phyloP scores from a whole-genome alignment of 75 land plant genomes.

The Sequoiadendron giganteum region DNA sequence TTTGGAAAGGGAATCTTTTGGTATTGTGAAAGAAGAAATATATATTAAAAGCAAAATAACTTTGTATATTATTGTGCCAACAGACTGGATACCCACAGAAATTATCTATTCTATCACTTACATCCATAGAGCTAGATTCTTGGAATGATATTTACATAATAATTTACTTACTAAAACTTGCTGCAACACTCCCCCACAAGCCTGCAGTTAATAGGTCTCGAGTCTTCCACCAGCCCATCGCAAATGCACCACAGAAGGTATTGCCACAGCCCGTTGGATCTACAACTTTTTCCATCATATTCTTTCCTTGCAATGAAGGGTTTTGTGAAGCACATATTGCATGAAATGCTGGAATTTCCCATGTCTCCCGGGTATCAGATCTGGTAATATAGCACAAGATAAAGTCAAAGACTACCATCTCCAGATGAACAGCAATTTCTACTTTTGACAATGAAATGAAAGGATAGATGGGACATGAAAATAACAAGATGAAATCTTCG shows the following conservation, averaged over 20 bases:
- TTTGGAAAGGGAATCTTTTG: neutral
- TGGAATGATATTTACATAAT: neutral
- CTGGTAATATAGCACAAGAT: conserved; percentile 16
- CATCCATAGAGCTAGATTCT: neutral
- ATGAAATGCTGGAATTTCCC: conserved; percentile 56
- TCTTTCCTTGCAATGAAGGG: conserved; percentile 6
- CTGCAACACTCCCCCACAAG: conserved; percentile 47
- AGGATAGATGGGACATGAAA: neutral
- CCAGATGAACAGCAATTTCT: neutral
- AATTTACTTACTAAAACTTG: conserved; percentile 46
- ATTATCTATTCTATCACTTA: neutral
- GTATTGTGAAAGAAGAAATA: neutral
- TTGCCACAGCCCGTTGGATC: conserved; percentile 62
- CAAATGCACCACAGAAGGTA: conserved; percentile 55
- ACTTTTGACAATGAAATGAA: neutral
- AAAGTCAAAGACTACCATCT: neutral
- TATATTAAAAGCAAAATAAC: too few relatives aligned
- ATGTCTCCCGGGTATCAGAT: conserved; percentile 47
- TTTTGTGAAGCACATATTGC: conserved; percentile 8
- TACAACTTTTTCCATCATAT: conserved; percentile 14
- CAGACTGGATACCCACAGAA: neutral
- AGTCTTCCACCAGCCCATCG: conserved; percentile 48
- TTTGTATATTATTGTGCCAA: neutral
- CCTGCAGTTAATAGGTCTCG: conserved; percentile 36
- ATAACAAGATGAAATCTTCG: neutral